Percentiles rank a stretch among this genome's conserved stretches.
These are phyloP conservation scores for Purshia tridentata DNA, from an alignment of 306 rosid species.

Conservation along the genomic window DNA sequence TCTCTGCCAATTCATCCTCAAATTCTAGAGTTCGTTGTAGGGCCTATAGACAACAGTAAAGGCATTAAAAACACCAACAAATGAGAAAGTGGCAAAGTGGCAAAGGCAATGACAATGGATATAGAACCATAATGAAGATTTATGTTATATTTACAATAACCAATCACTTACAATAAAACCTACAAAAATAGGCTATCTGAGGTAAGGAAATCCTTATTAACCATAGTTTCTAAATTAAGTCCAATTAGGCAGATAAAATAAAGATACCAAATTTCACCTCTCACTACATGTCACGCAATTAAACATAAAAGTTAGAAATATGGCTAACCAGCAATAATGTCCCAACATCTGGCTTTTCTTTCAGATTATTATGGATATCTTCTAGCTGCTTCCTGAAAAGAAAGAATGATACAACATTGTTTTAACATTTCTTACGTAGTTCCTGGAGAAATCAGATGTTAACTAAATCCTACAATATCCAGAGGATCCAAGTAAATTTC, in stretches of 20 bases:
- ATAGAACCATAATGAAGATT: neutral
- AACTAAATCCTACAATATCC: neutral
- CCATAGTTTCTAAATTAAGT: neutral
- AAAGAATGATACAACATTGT: slow-evolving; percentile 31
- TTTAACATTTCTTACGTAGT: neutral
- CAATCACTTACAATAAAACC: neutral
- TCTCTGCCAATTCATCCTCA: slow-evolving; percentile 98
- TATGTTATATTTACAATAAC: neutral
- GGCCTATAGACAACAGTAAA: slow-evolving; percentile 56
- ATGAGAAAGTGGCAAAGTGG: neutral
- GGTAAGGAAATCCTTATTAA: neutral
- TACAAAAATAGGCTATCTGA: neutral
- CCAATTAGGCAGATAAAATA: neutral
- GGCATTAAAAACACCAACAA: slow-evolving; percentile 8
- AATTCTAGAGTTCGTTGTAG: slow-evolving; percentile 93
- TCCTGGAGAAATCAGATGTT: neutral
- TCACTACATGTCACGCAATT: slow-evolving; percentile 9
- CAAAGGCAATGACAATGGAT: neutral
- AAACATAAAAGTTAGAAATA: slow-evolving; percentile 13
- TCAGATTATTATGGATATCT: slow-evolving; percentile 78
- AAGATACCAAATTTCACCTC: slow-evolving; percentile 6
- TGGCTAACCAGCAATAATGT: slow-evolving; percentile 75
- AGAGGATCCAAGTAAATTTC: neutral
- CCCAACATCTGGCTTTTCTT: slow-evolving; percentile 97
- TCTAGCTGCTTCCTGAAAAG: slow-evolving; percentile 92